Evolutionary conservation across 78 protist species (phyloP), one percentile per base, ranked within the genome.

Genomic region (Dictyostelium capitatum): DNA sequence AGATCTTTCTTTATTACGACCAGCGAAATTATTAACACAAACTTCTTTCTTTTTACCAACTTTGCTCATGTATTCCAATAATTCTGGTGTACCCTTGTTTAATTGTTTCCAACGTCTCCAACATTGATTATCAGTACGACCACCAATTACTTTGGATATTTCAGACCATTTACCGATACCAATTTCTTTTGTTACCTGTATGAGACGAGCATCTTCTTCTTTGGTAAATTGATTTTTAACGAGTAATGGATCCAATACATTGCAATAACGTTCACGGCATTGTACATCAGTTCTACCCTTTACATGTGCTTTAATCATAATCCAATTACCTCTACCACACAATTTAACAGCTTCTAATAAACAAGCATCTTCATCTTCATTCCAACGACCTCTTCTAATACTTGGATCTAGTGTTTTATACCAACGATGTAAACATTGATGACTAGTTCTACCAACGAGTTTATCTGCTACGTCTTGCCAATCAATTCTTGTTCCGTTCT

Each of bases 231-330:
- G 90, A 43, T 81, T 95, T 70, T 95, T 96, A 4, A 79, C 81
- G 0, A 97, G 78, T 25, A 79, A 67, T 5, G 98, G 97, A 59
- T 97, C 95, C 32, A 97, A 57, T 0, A 98, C 98, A 53, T 98
- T 98, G 28, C 95, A 95, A 98, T 98, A 98, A 25, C 98, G 46
- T 32, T 97, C 97, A 46, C 94, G 80, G 79, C 98, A 97, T 70
- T 97, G 97, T 53, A 96, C 95, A 41, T 91, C 98, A 3, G 98
- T 95, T 28, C 98, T 59, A 2, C 94, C 97, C 1, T 79, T 74
- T 9, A 97, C 83, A 51, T 73, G 80, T 20, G 96, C 62, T 83
- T 96, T 64, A 81, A 97, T 53, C 56, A 79, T 57, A 65, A 80
- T 50, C 81, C 79, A 70, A 30, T 54, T 43, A 54, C 97, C 57